phyloP scores from a whole-genome alignment of 2,329 filamentous ascomycete species.

The Exophiala mesophila region DNA sequence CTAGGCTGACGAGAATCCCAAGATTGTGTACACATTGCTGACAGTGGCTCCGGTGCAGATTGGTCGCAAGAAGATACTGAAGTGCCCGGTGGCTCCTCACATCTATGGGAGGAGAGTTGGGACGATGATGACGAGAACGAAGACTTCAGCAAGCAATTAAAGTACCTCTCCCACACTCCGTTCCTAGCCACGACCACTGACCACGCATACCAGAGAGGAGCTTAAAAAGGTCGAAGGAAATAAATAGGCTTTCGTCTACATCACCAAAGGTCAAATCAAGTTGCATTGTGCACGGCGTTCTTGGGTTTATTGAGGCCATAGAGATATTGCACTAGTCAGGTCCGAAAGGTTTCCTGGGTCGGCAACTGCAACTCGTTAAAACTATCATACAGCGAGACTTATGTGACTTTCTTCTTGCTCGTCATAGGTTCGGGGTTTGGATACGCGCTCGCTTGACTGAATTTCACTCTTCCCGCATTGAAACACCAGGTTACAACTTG shows the following conservation, averaged over 20 bases:
- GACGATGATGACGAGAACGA: slow-evolving; percentile 97
- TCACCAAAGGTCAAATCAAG: neutral
- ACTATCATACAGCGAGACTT: slow-evolving; percentile 13
- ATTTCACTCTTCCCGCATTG: slow-evolving; percentile 8
- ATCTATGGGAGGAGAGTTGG: slow-evolving; percentile 99
- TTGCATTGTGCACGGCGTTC: slow-evolving; percentile 14
- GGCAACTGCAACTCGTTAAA: no score
- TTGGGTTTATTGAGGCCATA: slow-evolving; percentile 1
- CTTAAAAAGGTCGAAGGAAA: slow-evolving; percentile 82
- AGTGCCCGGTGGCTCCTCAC: slow-evolving; percentile 57
- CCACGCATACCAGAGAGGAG: slow-evolving; percentile 55
- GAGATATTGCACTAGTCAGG: slow-evolving; percentile 11
- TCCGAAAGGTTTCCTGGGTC: no score
- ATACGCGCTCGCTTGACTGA: slow-evolving; percentile 9
- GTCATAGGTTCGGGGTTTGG: slow-evolving; percentile 15
- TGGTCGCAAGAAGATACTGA: slow-evolving; percentile 87
- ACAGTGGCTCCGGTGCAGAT: slow-evolving; percentile 55
- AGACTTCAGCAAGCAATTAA: slow-evolving; percentile 91
- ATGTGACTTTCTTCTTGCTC: slow-evolving; percentile 4
- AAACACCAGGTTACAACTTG: slow-evolving; percentile 38
- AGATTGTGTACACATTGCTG: neutral
- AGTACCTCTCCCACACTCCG: slow-evolving; percentile 52
- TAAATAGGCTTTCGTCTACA: slow-evolving; percentile 21
- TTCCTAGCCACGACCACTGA: neutral
- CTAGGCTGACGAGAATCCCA: neutral